Conservation (phyloP, 371 early-diverging fungal species). For the Apophysomyces ossiformis region DNA sequence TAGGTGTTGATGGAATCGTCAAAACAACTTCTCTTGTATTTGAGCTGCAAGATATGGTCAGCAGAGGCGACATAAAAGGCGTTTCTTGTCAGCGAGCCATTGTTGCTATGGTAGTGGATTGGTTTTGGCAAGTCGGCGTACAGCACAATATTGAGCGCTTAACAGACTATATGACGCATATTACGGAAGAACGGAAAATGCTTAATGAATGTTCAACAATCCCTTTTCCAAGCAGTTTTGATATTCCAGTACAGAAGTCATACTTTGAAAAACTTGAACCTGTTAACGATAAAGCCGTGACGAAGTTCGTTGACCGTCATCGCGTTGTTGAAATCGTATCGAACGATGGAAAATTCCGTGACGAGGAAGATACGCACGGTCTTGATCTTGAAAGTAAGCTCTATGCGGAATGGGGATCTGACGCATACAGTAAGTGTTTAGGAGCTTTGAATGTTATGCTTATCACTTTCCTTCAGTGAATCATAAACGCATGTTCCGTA, state of each 20-base stretch:
- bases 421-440: constrained; percentile 31
- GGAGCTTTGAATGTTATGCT: not conserved
- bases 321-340: constrained; percentile 44
- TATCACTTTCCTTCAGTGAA: constrained; percentile 11
- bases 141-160: constrained; percentile 13
- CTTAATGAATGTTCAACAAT: constrained; percentile 21
- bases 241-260: constrained; percentile 3
- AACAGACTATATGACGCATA: constrained; percentile 11
- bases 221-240: constrained; percentile 22
- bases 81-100: constrained; percentile 52
- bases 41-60: constrained; percentile 45
- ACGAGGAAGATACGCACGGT: constrained; percentile 48
- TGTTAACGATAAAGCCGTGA: constrained; percentile 27
- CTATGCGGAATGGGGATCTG: constrained; percentile 51
- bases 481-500: constrained; percentile 17
- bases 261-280: constrained; percentile 36
- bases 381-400: constrained; percentile 48
- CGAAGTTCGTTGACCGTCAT: constrained; percentile 37
- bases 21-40: constrained; percentile 60
- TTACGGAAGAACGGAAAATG: constrained; percentile 12
- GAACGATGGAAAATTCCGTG: constrained; percentile 47
- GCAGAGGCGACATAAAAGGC: constrained; percentile 23
- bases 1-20: constrained; percentile 55
- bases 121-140: constrained; percentile 25
- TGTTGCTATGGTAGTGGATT: constrained; percentile 48